Base-by-base conservation (phyloP, 2,329 filamentous ascomycete species). In the Arthrocladium fulminans region DNA sequence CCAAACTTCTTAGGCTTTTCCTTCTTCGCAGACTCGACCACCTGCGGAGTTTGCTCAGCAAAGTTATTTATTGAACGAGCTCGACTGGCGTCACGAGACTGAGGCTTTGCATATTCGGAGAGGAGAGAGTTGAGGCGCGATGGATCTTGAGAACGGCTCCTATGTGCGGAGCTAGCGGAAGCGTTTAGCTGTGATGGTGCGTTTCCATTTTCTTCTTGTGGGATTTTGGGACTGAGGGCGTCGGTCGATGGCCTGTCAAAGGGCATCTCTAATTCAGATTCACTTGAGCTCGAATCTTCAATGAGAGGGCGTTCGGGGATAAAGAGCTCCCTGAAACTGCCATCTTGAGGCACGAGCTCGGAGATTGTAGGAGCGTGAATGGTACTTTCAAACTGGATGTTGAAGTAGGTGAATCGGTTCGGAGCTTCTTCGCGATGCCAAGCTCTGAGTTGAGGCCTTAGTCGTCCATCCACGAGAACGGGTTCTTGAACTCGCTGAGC, bases 341-440 rank as follows among this genome's bases (percentile, higher is more conserved):
- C 78, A 4, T 88, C 92, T 0, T 86, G 83, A 57, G 95, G 88
- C 7, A 94, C 77, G 17, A 98, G 76, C 63, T 96, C 92, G 2
- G 88, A 94, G 49, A 98, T 95, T 0, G 85, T 92, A 65, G 94
- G 87, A 51, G 88, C 92, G 66, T 98, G 92, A 53, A 98, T 94
- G 0, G 92, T 98, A 65, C 86, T 94, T 60, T 88, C 84, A 48
- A 97, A 88, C 54, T 95, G 88, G 63, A 97, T 92, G 65, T 97
- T 97, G 74, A 98, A 98, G 66, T 98, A 98, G 0, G 92, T 97
- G 65, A 94, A 97, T 0, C 92, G 92, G 0, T 84, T 81, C 55
- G 96, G 90, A 52, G 95, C 89, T 54, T 92, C 86, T 46, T 86
- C 81, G 32, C 84, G 79, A 63, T 88, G 90, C 90, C 90, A 98